These are phyloP conservation scores for Encephalitozoon hellem DNA, from an alignment of 371 early-diverging fungal genomes.

Conservation along the genomic window DNA sequence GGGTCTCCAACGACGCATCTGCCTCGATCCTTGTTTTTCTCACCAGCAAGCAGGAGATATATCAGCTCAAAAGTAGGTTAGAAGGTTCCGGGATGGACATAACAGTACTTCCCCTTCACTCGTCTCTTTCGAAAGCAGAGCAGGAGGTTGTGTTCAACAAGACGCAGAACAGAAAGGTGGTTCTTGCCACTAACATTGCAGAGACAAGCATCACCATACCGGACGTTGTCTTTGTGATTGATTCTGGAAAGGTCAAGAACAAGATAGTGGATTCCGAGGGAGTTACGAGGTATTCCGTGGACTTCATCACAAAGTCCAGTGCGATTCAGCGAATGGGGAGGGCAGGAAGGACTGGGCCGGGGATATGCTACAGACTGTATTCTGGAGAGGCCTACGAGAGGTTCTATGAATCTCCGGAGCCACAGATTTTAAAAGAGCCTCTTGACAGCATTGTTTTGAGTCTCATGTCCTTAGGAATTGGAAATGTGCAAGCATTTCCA, in stretches of 20 bases:
- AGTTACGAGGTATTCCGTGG: conserved; percentile 46
- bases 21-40: conserved; percentile 83
- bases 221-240: conserved; percentile 84
- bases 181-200: conserved; percentile 90
- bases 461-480: conserved; percentile 86
- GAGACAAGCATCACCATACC: conserved; percentile 96
- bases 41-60: conserved; percentile 73
- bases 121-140: conserved; percentile 59
- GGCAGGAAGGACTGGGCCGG: conserved; percentile 58
- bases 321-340: conserved; percentile 61
- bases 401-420: conserved; percentile 73
- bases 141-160: conserved; percentile 66
- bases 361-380: conserved; percentile 63
- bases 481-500: conserved; percentile 83
- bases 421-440: conserved; percentile 84
- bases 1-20: conserved; percentile 50
- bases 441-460: conserved; percentile 80
- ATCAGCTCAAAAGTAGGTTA: conserved; percentile 34
- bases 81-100: conserved; percentile 22
- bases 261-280: conserved; percentile 64
- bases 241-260: conserved; percentile 84
- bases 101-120: conserved; percentile 55
- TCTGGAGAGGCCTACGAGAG: conserved; percentile 59
- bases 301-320: conserved; percentile 57
- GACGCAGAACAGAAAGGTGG: conserved; percentile 76